Evolutionary conservation across 371 early-diverging fungal genomes (phyloP).

Genomic region (Circinella minor): DNA sequence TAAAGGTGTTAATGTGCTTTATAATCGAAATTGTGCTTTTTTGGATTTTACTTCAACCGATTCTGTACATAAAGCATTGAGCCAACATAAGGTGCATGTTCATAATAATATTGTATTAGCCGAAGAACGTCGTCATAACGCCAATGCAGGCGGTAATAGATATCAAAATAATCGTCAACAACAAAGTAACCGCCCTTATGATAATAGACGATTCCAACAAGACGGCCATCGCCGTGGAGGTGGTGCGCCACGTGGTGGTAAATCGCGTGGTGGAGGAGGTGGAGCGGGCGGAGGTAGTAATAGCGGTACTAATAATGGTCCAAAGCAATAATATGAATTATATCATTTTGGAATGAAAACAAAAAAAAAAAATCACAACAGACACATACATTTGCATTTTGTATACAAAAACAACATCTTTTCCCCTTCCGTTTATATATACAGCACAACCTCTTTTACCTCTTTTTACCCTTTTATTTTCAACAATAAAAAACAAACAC

Average conservation of each 20-base stretch:
- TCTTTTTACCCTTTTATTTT: too few relatives aligned
- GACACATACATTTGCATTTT: background rate
- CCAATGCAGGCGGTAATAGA: constrained; percentile 12
- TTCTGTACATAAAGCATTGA: constrained; percentile 28
- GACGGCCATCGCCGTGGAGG: constrained; percentile 25
- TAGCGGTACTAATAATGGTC: constrained; percentile 9
- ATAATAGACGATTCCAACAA: constrained; percentile 27
- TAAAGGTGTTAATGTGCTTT: constrained; percentile 24
- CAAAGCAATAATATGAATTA: background rate
- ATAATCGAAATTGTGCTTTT: constrained; percentile 29
- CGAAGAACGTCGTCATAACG: constrained; percentile 32
- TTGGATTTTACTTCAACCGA: constrained; percentile 31
- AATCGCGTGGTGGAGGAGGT: constrained; percentile 12
- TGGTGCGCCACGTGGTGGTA: constrained; percentile 17
- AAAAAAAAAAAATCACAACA: background rate
- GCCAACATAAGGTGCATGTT: constrained; percentile 32
- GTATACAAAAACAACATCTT: background rate
- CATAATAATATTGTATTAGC: constrained; percentile 27
- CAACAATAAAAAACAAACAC: too few relatives aligned
- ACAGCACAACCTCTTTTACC: too few relatives aligned
- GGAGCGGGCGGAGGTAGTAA: constrained; percentile 13
- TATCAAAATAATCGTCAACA: constrained; percentile 18
- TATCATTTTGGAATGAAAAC: background rate
- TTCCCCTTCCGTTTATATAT: too few relatives aligned
- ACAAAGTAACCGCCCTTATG: constrained; percentile 17